A percentile compares a stretch with the other conserved stretches of the same genome.
Evolutionary conservation across 192 early-diverging fungal genomes (phyloP).

Genomic region (Backusella mclennaniae): DNA sequence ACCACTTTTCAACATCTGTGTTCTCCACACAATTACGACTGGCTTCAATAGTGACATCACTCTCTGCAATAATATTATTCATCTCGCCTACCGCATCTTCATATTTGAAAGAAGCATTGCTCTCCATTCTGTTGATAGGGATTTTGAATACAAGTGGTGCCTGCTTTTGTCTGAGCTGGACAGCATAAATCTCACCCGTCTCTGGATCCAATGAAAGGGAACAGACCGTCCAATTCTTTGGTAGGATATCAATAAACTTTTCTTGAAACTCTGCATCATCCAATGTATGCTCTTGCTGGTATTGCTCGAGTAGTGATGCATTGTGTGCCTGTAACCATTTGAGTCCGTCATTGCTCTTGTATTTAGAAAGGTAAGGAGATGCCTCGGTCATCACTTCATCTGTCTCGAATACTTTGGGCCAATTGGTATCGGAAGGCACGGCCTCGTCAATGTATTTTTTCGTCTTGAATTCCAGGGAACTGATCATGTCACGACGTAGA

Average conservation of each 20-base stretch:
- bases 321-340: conserved; percentile 26
- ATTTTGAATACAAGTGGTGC: conserved; percentile 67
- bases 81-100: conserved; percentile 58
- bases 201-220: conserved; percentile 73
- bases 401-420: conserved; percentile 9
- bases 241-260: conserved; percentile 56
- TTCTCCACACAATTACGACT: conserved; percentile 47
- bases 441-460: neutral
- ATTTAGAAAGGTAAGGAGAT: neutral
- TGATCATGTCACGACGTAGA: conserved; percentile 59
- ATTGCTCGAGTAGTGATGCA: conserved; percentile 24
- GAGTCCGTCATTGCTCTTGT: neutral
- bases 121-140: conserved; percentile 61
- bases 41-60: conserved; percentile 65
- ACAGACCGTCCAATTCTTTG: conserved; percentile 73
- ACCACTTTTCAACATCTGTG: conserved; percentile 79
- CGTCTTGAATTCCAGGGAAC: conserved; percentile 46
- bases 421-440: neutral
- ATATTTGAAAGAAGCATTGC: conserved; percentile 38
- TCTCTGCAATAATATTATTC: conserved; percentile 63
- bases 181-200: conserved; percentile 68
- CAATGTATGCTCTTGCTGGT: conserved; percentile 39
- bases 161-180: conserved; percentile 47
- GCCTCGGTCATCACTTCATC: conserved; percentile 7
- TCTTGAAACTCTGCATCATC: conserved; percentile 44